These are phyloP conservation scores for Pelargonium australe DNA, from an alignment of 441 rosid species.

Conservation along the genomic window DNA sequence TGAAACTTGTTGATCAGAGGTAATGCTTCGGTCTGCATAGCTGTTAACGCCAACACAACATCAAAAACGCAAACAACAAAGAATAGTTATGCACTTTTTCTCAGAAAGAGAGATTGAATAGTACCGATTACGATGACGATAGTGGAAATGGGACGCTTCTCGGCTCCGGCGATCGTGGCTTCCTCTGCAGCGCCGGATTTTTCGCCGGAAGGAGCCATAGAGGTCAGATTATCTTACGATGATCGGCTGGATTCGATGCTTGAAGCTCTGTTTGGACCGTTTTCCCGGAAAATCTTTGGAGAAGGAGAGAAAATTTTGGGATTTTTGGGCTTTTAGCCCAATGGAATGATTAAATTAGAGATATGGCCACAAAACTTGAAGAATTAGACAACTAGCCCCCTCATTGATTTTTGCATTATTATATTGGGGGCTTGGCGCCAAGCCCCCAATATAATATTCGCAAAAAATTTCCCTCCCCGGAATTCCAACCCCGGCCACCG, in stretches of 20 bases:
- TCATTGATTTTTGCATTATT: too few species aligned
- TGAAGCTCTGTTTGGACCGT: not conserved
- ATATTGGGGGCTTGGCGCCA: too few species aligned
- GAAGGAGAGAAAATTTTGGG: too few species aligned
- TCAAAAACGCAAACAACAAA: not conserved
- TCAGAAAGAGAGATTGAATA: conserved; percentile 6
- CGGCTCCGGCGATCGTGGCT: too few species aligned
- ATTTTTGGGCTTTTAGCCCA: too few species aligned
- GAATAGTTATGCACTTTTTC: too few species aligned
- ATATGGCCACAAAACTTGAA: too few species aligned
- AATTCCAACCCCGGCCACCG: too few species aligned
- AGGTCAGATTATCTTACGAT: not conserved
- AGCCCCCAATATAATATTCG: too few species aligned
- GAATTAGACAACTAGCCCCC: too few species aligned
- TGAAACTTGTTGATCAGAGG: conserved; percentile 63
- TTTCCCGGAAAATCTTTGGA: not conserved
- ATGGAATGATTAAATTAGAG: too few species aligned
- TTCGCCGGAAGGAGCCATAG: conserved; percentile 48
- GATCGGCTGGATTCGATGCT: not conserved
- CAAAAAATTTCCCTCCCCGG: too few species aligned
- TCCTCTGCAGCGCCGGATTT: conserved; percentile 31
- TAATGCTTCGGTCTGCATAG: conserved; percentile 83
- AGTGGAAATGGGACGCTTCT: conserved; percentile 42
- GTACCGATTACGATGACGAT: conserved; percentile 68
- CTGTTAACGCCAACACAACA: conserved; percentile 24